Percentiles rank a stretch among this genome's conserved stretches.
Conservation (phyloP, 2,329 filamentous ascomycete genomes). For the Botrytis porri region DNA sequence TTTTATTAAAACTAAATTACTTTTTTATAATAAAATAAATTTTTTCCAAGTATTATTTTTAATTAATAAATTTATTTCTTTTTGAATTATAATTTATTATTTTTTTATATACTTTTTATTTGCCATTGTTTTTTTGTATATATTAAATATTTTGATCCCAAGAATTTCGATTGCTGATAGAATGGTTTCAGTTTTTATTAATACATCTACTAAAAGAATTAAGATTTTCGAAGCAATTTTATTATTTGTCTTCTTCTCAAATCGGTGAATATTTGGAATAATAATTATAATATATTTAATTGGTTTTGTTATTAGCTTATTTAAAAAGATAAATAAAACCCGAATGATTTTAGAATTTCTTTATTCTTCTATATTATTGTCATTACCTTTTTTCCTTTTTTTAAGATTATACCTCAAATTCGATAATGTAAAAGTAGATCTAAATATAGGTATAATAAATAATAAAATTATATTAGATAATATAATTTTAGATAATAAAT, state of each 20-base stretch:
- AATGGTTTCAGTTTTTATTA: too few species aligned
- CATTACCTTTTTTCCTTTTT: not conserved
- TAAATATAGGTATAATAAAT: not conserved
- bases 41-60: not conserved
- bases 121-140: too few species aligned
- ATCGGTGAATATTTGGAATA: too few species aligned
- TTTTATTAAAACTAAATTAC: not conserved
- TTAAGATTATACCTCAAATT: not conserved
- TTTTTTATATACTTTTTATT: not conserved
- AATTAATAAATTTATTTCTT: not conserved
- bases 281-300: not conserved
- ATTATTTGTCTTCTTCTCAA: too few species aligned
- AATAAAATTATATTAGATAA: not conserved
- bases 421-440: not conserved
- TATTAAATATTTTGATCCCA: too few species aligned
- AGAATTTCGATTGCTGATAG: too few species aligned
- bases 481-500: not conserved
- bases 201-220: too few species aligned
- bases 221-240: too few species aligned
- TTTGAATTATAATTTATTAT: not conserved
- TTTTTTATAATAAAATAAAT: not conserved
- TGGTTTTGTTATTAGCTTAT: not conserved
- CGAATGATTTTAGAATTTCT: not conserved
- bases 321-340: too few species aligned
- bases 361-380: not conserved